phyloP scores from a whole-genome alignment of 2,329 filamentous ascomycete species.

The Fusarium hostae region DNA sequence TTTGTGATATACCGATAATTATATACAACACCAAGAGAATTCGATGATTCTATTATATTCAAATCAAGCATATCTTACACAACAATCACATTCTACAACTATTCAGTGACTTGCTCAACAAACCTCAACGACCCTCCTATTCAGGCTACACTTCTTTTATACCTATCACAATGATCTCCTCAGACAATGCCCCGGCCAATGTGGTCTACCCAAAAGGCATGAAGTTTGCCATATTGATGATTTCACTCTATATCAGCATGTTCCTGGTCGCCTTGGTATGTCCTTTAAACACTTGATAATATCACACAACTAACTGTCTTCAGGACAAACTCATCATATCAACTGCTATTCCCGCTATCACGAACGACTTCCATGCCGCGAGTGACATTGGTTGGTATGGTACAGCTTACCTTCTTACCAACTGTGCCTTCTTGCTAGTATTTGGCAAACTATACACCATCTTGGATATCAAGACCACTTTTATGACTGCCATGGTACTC shows the following conservation, averaged over 20 bases:
- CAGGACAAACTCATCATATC: constrained; percentile 53
- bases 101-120: not conserved
- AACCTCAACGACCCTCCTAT: not conserved
- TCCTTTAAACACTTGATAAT: not conserved
- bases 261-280: constrained; percentile 11
- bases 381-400: constrained; percentile 48
- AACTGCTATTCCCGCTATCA: constrained; percentile 50
- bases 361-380: constrained; percentile 46
- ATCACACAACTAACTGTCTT: not conserved
- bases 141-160: not conserved
- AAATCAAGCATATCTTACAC: not conserved
- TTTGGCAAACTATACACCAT: constrained; percentile 58
- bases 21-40: not conserved
- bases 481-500: constrained; percentile 41
- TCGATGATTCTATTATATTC: not conserved
- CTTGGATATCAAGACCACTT: constrained; percentile 46
- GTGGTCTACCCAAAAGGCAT: not conserved
- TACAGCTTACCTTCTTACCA: constrained; percentile 53
- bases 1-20: not conserved
- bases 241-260: constrained; percentile 19
- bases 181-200: not conserved
- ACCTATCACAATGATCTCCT: not conserved
- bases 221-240: constrained; percentile 5
- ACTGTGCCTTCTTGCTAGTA: constrained; percentile 49
- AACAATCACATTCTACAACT: not conserved